Evolutionary conservation across 148 eudicot genomes (phyloP).

Genomic region (Chenopodium suecicum): DNA sequence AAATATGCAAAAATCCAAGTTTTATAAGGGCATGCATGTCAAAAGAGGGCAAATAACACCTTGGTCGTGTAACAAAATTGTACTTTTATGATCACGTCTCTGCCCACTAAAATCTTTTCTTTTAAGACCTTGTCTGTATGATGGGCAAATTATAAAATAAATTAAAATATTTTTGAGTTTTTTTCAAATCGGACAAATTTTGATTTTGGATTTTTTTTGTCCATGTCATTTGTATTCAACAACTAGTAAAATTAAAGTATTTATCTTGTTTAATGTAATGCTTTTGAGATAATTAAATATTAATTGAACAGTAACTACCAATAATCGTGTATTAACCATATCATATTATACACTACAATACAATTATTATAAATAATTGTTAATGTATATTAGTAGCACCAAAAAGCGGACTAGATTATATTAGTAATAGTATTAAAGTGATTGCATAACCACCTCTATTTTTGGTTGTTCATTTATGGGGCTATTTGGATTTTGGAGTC

Average conservation of each 20-base stretch:
- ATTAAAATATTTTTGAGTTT: not conserved
- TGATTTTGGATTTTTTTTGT: constrained; percentile 33
- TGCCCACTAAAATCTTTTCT: constrained; percentile 39
- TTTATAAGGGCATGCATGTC: constrained; percentile 18
- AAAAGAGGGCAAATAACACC: constrained; percentile 4
- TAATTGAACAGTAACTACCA: constrained; percentile 13
- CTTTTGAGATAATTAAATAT: not conserved
- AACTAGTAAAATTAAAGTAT: constrained; percentile 6
- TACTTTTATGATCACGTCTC: constrained; percentile 39
- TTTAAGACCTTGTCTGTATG: constrained; percentile 24
- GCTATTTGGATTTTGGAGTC: not conserved
- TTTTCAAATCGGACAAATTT: constrained; percentile 37
- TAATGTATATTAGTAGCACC: not conserved
- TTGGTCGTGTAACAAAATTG: constrained; percentile 12
- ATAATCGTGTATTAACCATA: constrained; percentile 10
- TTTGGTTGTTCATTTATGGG: not conserved
- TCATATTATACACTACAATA: not conserved
- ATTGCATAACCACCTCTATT: not conserved
- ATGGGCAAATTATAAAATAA: not conserved
- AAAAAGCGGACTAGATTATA: not conserved
- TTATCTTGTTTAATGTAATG: constrained; percentile 14
- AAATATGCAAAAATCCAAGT: not conserved
- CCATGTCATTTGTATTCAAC: constrained; percentile 23
- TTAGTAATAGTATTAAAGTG: not conserved
- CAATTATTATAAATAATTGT: too few species aligned